A percentile compares a stretch with the other conserved stretches of the same genome.
Conservation (phyloP, 805 yeast species). For the Vanderwaltozyma tropicalis region DNA sequence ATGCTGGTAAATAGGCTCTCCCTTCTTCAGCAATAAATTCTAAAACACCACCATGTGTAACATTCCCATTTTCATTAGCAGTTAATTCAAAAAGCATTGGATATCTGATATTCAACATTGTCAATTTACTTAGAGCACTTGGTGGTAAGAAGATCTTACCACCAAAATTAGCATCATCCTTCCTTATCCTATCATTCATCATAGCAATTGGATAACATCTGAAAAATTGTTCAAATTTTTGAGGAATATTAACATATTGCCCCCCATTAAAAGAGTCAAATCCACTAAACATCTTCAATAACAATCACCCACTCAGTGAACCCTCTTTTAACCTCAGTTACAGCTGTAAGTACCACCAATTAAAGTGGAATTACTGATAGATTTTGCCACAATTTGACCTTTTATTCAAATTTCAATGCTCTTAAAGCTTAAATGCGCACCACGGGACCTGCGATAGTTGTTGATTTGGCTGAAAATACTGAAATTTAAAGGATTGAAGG, state of each 20-base stretch:
- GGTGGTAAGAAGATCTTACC: constrained; percentile 95
- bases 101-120: constrained; percentile 84
- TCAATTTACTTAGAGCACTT: constrained; percentile 76
- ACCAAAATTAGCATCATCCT: constrained; percentile 79
- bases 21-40: constrained; percentile 98
- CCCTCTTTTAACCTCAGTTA: background rate
- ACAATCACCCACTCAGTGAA: no score
- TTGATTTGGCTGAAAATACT: no score
- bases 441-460: no score
- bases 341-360: no score
- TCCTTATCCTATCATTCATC: constrained; percentile 69
- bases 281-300: constrained; percentile 29
- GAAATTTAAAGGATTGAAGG: no score
- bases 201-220: constrained; percentile 85
- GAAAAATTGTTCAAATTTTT: constrained; percentile 70
- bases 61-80: constrained; percentile 49
- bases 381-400: no score
- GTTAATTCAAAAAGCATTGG: constrained; percentile 87
- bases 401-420: no score
- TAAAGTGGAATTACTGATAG: no score
- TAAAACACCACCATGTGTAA: constrained; percentile 86
- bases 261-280: constrained; percentile 21
- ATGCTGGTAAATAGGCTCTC: constrained; percentile 83
- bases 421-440: no score
- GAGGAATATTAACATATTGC: constrained; percentile 28